Evolutionary conservation across 2,329 filamentous ascomycete genomes (phyloP).

Genomic region (Talaromyces sp.): DNA sequence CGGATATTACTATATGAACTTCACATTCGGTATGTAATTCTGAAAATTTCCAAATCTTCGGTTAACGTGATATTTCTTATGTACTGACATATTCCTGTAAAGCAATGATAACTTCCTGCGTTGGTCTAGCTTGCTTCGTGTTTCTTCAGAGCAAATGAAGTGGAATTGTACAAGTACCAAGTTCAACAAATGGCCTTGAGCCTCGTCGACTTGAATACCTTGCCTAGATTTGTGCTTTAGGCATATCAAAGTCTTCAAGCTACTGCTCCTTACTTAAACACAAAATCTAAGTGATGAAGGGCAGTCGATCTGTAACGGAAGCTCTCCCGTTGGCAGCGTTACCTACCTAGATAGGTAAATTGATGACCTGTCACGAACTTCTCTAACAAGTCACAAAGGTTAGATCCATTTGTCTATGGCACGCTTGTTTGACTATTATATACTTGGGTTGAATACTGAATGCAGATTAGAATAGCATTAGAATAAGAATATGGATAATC

Average conservation of each 20-base stretch:
- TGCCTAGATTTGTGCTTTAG: not conserved
- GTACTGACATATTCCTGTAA: not conserved
- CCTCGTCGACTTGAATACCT: not conserved
- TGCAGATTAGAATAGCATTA: constrained; percentile 7
- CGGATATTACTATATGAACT: constrained; percentile 17
- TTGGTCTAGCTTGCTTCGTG: constrained; percentile 5
- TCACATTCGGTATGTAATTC: constrained; percentile 3
- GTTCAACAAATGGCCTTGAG: not conserved
- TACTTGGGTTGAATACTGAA: too few species aligned
- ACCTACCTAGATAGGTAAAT: too few species aligned
- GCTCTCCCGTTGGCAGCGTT: too few species aligned
- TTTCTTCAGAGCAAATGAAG: constrained; percentile 10
- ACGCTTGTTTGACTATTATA: not conserved
- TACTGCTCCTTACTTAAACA: not conserved
- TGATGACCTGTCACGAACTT: not conserved
- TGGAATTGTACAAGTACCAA: not conserved
- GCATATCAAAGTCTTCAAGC: not conserved
- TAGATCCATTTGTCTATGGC: not conserved
- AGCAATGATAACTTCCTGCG: constrained; percentile 1
- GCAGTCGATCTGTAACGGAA: not conserved
- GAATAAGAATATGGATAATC: constrained; percentile 1
- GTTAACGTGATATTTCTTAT: not conserved
- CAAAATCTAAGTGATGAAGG: not conserved
- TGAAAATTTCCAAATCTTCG: not conserved
- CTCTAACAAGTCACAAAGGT: not conserved